phyloP scores from a whole-genome alignment of 805 yeast species.

The Hermanozyma aechmeae region DNA sequence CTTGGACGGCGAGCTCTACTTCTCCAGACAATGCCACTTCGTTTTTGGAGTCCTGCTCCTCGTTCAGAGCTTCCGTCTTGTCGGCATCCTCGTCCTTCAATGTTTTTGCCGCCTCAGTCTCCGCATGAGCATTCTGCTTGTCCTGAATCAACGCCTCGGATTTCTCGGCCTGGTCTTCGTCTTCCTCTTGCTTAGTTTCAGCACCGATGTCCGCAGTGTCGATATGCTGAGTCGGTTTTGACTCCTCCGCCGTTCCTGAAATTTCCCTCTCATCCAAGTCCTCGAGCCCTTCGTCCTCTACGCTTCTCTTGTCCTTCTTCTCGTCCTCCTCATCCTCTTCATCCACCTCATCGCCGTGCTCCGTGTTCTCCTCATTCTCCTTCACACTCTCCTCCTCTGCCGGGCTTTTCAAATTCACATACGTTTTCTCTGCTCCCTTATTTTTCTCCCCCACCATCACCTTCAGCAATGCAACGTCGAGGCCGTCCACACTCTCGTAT shows the following conservation, averaged over 20 bases:
- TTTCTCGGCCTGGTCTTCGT: too few species aligned
- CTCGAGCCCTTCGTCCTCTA: too few species aligned
- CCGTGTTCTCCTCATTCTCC: not conserved
- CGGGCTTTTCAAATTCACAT: slow-evolving; percentile 1
- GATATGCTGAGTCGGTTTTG: slow-evolving; percentile 1
- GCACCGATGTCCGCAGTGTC: too few species aligned
- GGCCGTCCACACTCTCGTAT: slow-evolving; percentile 35
- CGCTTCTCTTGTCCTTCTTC: slow-evolving; percentile 4
- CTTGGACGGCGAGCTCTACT: not conserved
- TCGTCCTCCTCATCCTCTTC: slow-evolving; percentile 3
- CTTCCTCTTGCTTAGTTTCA: too few species aligned
- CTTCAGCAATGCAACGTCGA: slow-evolving; percentile 37
- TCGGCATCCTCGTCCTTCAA: slow-evolving; percentile 3
- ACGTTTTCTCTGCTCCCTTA: not conserved
- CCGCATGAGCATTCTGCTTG: slow-evolving; percentile 2
- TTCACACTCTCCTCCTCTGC: not conserved
- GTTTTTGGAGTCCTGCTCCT: slow-evolving; percentile 9
- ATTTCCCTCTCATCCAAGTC: not conserved
- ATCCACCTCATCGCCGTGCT: slow-evolving; percentile 1
- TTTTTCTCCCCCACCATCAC: not conserved
- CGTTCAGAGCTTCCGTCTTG: slow-evolving; percentile 5
- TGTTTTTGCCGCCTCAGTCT: slow-evolving; percentile 3
- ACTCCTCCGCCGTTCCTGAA: not conserved
- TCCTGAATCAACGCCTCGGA: too few species aligned
- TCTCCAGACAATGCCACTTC: slow-evolving; percentile 6